Conservation (phyloP, 441 rosid species). For the Pelargonium citronellum region DNA sequence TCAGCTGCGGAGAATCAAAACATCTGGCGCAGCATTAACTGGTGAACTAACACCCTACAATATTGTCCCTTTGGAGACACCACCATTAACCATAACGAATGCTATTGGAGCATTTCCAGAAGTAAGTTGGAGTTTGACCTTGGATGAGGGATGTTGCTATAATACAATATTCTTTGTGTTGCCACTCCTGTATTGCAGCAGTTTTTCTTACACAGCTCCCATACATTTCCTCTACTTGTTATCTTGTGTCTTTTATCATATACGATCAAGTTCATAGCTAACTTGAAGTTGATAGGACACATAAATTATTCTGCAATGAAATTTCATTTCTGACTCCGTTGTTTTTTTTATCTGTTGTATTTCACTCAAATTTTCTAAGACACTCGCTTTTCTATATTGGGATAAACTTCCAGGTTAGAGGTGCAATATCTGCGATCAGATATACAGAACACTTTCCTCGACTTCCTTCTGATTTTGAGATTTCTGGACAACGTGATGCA, state of each 20-base stretch:
- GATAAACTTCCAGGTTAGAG: slow-evolving; percentile 63
- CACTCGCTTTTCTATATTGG: slow-evolving; percentile 7
- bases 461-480: slow-evolving; percentile 63
- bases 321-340: slow-evolving; percentile 7
- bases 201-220: neutral
- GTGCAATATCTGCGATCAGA: slow-evolving; percentile 77
- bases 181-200: neutral
- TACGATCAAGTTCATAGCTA: no score
- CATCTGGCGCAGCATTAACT: slow-evolving; percentile 50
- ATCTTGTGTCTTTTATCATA: no score
- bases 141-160: slow-evolving; percentile 6
- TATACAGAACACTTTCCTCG: slow-evolving; percentile 75
- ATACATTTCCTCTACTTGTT: no score
- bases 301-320: slow-evolving; percentile 10
- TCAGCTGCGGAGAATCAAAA: slow-evolving; percentile 72
- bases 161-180: neutral
- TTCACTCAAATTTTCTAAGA: slow-evolving; percentile 14
- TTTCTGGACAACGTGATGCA: slow-evolving; percentile 73
- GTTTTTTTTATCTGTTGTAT: slow-evolving; percentile 15
- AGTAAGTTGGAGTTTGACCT: slow-evolving; percentile 51
- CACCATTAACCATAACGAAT: slow-evolving; percentile 80
- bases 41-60: slow-evolving; percentile 86
- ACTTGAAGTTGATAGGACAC: neutral
- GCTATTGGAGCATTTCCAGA: slow-evolving; percentile 87
- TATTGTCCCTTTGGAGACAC: slow-evolving; percentile 89